A percentile compares a stretch with the other conserved stretches of the same genome.
Conservation (phyloP, 352 stramenopile genomes). For the Globisporangium megalacanthum region DNA sequence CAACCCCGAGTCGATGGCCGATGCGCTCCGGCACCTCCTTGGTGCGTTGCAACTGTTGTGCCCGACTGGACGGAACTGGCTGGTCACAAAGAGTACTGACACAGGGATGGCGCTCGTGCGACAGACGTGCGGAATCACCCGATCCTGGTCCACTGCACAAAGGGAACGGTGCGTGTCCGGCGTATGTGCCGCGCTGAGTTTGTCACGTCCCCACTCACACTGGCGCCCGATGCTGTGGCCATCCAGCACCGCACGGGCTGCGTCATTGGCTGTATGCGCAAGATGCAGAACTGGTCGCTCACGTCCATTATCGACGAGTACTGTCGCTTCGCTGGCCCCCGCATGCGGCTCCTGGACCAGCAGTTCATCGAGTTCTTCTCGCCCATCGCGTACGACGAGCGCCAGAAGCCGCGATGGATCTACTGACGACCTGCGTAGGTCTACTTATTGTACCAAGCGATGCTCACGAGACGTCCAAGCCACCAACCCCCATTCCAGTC, state of each 20-base stretch:
- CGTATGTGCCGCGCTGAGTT: not conserved
- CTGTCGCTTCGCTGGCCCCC: constrained; percentile 75
- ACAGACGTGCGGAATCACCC: constrained; percentile 82
- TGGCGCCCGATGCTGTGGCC: not conserved
- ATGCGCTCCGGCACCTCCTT: constrained; percentile 70
- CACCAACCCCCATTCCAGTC: no score
- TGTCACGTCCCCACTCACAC: not conserved
- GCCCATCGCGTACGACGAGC: constrained; percentile 75
- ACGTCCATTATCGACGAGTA: constrained; percentile 88
- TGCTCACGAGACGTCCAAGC: no score
- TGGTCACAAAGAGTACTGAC: no score
- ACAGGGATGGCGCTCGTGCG: no score
- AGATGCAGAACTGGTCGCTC: constrained; percentile 85
- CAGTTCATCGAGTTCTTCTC: constrained; percentile 90
- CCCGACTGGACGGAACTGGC: no score
- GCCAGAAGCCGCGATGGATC: constrained; percentile 73
- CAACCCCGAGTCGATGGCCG: constrained; percentile 72
- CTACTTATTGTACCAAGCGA: no score
- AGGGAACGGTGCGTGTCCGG: constrained; percentile 74
- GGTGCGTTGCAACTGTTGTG: constrained; percentile 22
- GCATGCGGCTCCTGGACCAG: constrained; percentile 82
- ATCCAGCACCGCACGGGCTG: constrained; percentile 72
- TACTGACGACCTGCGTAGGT: constrained; percentile 19
- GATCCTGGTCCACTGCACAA: constrained; percentile 86
- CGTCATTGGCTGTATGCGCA: constrained; percentile 83